Percentiles rank a stretch among this genome's conserved stretches.
Evolutionary conservation across 805 yeast genomes (phyloP).

Genomic region (Priceomyces haplophilus): DNA sequence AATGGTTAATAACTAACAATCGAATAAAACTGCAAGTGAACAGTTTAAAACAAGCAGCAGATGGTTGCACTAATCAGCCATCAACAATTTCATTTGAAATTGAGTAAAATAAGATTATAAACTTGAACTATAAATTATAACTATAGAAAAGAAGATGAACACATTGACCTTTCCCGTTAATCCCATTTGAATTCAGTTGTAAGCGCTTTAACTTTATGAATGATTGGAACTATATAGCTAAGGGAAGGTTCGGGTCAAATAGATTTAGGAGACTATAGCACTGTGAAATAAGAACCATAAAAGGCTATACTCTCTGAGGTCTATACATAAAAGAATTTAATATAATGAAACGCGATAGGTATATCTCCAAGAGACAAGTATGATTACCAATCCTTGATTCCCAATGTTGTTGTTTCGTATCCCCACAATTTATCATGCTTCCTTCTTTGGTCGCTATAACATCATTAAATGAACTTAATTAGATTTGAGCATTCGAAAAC

Average conservation of each 20-base stretch:
- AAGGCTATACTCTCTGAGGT: constrained; percentile 7
- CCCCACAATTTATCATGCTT: neutral
- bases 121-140: neutral
- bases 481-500: constrained; percentile 3
- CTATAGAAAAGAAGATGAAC: neutral
- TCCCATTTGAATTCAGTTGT: neutral
- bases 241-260: neutral
- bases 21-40: too few species aligned
- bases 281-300: constrained; percentile 4
- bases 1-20: too few species aligned
- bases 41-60: too few species aligned
- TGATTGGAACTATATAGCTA: constrained; percentile 3
- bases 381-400: neutral
- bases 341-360: neutral
- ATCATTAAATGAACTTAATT: constrained; percentile 1
- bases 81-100: too few species aligned
- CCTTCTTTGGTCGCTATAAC: neutral
- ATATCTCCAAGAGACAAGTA: neutral
- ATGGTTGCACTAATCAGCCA: too few species aligned
- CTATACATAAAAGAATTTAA: constrained; percentile 8
- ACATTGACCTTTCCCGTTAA: neutral
- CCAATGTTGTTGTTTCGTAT: neutral
- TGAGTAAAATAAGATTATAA: neutral
- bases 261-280: neutral
- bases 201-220: neutral